phyloP scores from a whole-genome alignment of 805 yeast species.

The Maudiozyma bulderi region DNA sequence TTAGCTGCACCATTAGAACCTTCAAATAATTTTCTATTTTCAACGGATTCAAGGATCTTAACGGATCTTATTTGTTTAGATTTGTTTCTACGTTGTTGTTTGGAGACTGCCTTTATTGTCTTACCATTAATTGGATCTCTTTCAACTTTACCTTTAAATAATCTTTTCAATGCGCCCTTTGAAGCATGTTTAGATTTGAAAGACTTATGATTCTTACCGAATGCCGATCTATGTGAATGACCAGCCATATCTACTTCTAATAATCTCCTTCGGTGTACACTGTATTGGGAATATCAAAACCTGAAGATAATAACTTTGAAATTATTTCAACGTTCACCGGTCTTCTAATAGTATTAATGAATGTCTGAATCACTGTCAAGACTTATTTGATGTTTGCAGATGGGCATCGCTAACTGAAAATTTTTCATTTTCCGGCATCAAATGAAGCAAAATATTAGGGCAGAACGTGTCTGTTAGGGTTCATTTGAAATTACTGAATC shows the following conservation, averaged over 20 bases:
- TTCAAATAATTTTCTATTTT: slow-evolving; percentile 63
- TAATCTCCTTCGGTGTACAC: neutral
- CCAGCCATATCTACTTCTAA: slow-evolving; percentile 44
- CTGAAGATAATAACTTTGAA: too few relatives aligned
- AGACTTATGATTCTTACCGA: slow-evolving; percentile 77
- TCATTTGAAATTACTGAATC: too few relatives aligned
- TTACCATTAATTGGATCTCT: slow-evolving; percentile 37
- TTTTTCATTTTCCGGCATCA: neutral
- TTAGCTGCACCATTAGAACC: slow-evolving; percentile 76
- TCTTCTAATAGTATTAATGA: too few relatives aligned
- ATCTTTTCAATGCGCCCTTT: slow-evolving; percentile 75
- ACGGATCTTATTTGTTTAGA: slow-evolving; percentile 67
- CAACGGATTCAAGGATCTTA: slow-evolving; percentile 53
- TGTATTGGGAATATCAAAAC: too few relatives aligned
- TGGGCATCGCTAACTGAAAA: neutral
- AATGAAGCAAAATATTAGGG: too few relatives aligned
- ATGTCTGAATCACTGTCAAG: too few relatives aligned
- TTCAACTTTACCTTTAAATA: slow-evolving; percentile 81
- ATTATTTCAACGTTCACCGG: too few relatives aligned
- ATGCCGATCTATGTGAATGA: slow-evolving; percentile 74
- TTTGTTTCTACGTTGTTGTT: slow-evolving; percentile 63
- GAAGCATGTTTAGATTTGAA: slow-evolving; percentile 89
- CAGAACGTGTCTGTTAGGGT: too few relatives aligned
- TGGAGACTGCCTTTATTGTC: slow-evolving; percentile 29
- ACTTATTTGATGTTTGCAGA: neutral